phyloP scores from a whole-genome alignment of 257 asterid genomes.

The Verbascum thapsus region DNA sequence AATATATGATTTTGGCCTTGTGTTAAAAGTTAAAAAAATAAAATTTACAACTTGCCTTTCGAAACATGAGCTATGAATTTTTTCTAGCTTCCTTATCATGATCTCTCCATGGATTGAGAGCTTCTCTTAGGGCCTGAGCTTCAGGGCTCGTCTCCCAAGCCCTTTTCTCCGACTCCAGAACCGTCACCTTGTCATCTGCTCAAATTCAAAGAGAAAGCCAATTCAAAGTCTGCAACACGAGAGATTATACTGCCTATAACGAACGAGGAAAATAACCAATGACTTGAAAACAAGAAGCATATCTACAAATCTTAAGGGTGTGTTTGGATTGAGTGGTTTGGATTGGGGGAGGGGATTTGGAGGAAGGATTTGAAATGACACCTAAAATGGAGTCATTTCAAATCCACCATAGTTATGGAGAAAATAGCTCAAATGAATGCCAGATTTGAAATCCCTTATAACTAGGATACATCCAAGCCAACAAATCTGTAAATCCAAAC shows the following conservation, averaged over 20 bases:
- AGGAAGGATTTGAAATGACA: no score
- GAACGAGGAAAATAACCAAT: background rate
- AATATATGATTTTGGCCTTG: no score
- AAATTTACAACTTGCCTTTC: background rate
- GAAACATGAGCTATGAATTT: slow-evolving; percentile 39
- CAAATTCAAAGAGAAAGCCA: slow-evolving; percentile 23
- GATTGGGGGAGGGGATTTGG: no score
- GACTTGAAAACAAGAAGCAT: slow-evolving; percentile 23
- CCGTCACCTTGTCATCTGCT: slow-evolving; percentile 91
- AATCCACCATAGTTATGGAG: no score
- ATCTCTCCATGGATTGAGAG: slow-evolving; percentile 87
- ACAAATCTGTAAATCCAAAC: no score
- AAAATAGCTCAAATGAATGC: no score
- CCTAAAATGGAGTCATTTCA: no score
- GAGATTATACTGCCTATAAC: background rate
- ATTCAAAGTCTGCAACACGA: slow-evolving; percentile 21
- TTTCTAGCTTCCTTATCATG: slow-evolving; percentile 47
- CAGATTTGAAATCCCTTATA: no score
- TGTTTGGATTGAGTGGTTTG: no score
- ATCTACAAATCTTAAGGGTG: no score
- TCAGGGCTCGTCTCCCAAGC: slow-evolving; percentile 80
- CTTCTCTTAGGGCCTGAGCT: slow-evolving; percentile 87
- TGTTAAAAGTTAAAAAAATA: no score
- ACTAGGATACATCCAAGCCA: no score
- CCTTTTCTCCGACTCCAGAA: slow-evolving; percentile 81